Evolutionary conservation across 768 basidiomycete genomes (phyloP), one percentile per base, ranked within the genome.

Genomic region (Tulasnella sp.): DNA sequence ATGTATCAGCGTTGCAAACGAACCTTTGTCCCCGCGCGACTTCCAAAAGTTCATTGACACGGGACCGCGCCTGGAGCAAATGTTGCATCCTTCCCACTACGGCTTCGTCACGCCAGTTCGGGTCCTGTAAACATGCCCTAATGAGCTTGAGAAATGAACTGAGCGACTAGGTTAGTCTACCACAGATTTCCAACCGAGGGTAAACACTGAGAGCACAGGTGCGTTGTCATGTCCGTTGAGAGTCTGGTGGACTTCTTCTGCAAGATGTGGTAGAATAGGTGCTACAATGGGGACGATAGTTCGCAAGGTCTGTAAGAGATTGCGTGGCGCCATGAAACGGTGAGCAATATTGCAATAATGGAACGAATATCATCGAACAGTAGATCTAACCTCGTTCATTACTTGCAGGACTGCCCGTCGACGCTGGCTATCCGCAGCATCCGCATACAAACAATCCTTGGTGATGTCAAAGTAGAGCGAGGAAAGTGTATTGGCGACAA

Each of bases 381-480:
- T 23, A 41, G 5, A 3, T 30, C 75, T 63, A 45, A 89, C 91
- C 68, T 84, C 77, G 61, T 82, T 77, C 11, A 96, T 74, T 1
- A 88, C 85, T 3, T 84, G 81, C 5, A 92, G 69, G 13, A 88
- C 77, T 0, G 79, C 79, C 51, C 80, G 75, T 13, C 95, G 82
- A 43, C 81, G 76, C 2, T 70, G 65, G 61, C 79, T 78, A 21
- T 75, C 65, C 2, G 71, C 56, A 8, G 73, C 68, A 65, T 88
- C 78, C 32, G 89, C 88, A 67, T 99, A 97, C 9, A 99, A 73
- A 47, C 79, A 78, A 70, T 98, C 95, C 70, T 96, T 96, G 32
- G 83, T 88, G 51, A 88, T 83, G 67, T 94, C 92, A 63, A 97
- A 89, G 71, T 97, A 98, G 30, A 95, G 73, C 0, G 91, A 85